phyloP scores from a whole-genome alignment of 2,329 filamentous ascomycete species.

The Orbilia blumenaviensis region DNA sequence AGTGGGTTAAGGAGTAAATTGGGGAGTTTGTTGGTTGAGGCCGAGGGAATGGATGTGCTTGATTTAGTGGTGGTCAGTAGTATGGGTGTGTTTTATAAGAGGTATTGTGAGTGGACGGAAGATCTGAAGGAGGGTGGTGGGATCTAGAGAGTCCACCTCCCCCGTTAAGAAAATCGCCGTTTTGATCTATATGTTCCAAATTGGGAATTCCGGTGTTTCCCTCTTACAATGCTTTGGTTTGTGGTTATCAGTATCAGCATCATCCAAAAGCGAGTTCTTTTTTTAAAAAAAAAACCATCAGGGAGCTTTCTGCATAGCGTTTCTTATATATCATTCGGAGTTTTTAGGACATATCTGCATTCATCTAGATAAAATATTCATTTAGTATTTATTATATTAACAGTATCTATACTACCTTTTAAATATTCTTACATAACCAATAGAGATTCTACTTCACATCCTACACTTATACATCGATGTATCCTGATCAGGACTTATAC shows the following conservation, averaged over 20 bases:
- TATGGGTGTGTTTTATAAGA: slow-evolving; percentile 91
- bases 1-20: slow-evolving; percentile 75
- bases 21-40: slow-evolving; percentile 87
- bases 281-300: too few species aligned
- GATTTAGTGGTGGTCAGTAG: slow-evolving; percentile 91
- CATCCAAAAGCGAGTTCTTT: slow-evolving; percentile 6
- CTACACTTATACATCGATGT: background rate
- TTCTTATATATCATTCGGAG: background rate
- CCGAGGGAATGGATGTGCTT: slow-evolving; percentile 93
- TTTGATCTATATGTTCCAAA: background rate
- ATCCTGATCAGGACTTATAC: background rate
- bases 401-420: background rate
- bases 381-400: background rate
- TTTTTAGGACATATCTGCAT: background rate
- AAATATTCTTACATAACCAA: background rate
- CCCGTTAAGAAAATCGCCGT: background rate
- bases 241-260: background rate
- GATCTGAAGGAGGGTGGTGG: slow-evolving; percentile 35
- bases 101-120: slow-evolving; percentile 69
- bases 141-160: background rate
- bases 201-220: background rate
- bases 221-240: background rate
- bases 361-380: background rate
- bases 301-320: background rate
- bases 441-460: background rate